Conservation (phyloP, 176 grass and related monocot species). For the Aechmea fasciata region DNA sequence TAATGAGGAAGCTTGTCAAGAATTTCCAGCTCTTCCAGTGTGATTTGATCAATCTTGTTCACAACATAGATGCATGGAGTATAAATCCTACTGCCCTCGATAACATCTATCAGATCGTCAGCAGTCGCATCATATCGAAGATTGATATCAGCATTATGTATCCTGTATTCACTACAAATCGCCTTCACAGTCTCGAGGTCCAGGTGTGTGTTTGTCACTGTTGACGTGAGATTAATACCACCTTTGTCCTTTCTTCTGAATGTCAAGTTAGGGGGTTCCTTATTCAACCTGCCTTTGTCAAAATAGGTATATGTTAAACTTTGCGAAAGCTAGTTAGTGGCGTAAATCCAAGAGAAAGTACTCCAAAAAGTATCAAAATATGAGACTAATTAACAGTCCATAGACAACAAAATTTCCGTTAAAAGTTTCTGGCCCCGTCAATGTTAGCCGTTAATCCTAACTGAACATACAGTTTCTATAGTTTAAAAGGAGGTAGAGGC, state of each 20-base stretch:
- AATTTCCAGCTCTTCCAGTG: conserved; percentile 92
- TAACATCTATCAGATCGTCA: conserved; percentile 95
- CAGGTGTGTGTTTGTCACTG: conserved; percentile 70
- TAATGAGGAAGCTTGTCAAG: conserved; percentile 97
- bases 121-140: conserved; percentile 90
- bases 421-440: too few species aligned
- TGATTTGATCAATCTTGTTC: conserved; percentile 97
- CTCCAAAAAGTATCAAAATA: not conserved
- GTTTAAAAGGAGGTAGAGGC: too few species aligned
- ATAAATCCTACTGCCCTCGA: conserved; percentile 95
- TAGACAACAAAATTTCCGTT: too few species aligned
- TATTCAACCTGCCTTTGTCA: conserved; percentile 68
- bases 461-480: too few species aligned
- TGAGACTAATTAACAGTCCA: too few species aligned
- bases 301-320: conserved; percentile 21
- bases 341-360: not conserved
- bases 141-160: conserved; percentile 90
- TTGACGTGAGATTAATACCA: conserved; percentile 96
- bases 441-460: too few species aligned
- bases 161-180: conserved; percentile 93
- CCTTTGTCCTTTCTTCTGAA: conserved; percentile 95
- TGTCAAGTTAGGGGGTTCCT: conserved; percentile 84
- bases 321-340: conserved; percentile 1
- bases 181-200: conserved; percentile 96
- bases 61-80: conserved; percentile 91